Evolutionary conservation across 495 filamentous ascomycete species (phyloP).

Genomic region (Beverwykella pulmonaria): DNA sequence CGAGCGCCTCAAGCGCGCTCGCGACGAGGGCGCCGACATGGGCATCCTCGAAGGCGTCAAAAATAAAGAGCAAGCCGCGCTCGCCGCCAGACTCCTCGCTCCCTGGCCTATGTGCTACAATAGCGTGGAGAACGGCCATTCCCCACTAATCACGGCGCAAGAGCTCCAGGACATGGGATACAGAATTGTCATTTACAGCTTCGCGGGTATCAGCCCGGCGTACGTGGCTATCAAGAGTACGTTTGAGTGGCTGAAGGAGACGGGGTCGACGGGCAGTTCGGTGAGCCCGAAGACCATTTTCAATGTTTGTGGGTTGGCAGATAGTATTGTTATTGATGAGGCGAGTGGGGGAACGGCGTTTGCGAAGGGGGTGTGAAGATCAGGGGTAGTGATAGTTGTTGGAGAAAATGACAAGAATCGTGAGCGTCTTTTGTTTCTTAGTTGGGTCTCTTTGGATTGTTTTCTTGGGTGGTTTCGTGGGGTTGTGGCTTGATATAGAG

Average conservation of each 20-base stretch:
- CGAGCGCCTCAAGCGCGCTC: conserved; percentile 32
- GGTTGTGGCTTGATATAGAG: no score
- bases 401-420: background rate
- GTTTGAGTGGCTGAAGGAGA: conserved; percentile 31
- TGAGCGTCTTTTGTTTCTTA: no score
- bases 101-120: conserved; percentile 33
- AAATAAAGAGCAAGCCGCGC: conserved; percentile 28
- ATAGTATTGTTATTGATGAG: conserved; percentile 34
- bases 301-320: conserved; percentile 35
- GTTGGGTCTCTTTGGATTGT: no score
- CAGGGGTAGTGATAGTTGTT: no score
- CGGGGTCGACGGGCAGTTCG: conserved; percentile 17
- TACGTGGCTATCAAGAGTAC: conserved; percentile 26
- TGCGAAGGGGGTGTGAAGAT: conserved; percentile 22
- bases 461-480: no score
- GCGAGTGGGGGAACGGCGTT: conserved; percentile 37
- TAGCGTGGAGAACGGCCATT: conserved; percentile 34
- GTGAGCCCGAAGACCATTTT: conserved; percentile 29
- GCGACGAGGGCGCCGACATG: conserved; percentile 38
- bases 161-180: conserved; percentile 38
- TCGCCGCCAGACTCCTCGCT: conserved; percentile 22
- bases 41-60: conserved; percentile 38
- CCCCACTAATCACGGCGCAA: conserved; percentile 29
- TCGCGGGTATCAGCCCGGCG: conserved; percentile 28
- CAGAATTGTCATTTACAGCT: conserved; percentile 35